A percentile compares a stretch with the other conserved stretches of the same genome.
These are phyloP conservation scores for Thielaviopsis euricoi DNA, from an alignment of 2,329 filamentous ascomycete genomes.

Conservation along the genomic window DNA sequence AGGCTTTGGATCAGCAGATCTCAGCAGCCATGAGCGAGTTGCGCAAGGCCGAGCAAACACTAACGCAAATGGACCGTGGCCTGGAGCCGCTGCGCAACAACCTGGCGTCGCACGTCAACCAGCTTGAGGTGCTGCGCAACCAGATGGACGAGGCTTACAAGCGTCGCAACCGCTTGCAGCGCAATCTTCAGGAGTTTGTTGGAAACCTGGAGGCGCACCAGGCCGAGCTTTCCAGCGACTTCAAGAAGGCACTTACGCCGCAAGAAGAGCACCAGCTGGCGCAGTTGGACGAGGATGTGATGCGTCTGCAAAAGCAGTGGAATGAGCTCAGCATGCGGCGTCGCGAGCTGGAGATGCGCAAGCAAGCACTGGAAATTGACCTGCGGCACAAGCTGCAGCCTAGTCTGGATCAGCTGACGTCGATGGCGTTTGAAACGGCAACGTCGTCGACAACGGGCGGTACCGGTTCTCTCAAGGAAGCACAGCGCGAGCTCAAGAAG, in stretches of 20 bases:
- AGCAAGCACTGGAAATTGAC: constrained; percentile 71
- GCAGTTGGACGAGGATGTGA: constrained; percentile 48
- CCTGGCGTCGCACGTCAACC: constrained; percentile 54
- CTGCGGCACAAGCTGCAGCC: constrained; percentile 78
- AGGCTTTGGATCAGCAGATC: constrained; percentile 73
- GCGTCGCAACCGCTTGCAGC: constrained; percentile 52
- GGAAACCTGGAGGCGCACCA: constrained; percentile 64
- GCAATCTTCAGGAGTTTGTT: constrained; percentile 57
- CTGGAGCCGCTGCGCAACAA: constrained; percentile 68
- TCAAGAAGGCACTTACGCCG: constrained; percentile 73
- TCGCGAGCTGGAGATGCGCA: constrained; percentile 62
- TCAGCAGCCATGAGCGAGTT: constrained; percentile 71
- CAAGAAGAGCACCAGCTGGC: constrained; percentile 75
- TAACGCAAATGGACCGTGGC: constrained; percentile 62
- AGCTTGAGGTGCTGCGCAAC: constrained; percentile 56
- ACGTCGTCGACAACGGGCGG: constrained; percentile 18
- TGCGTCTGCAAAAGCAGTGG: constrained; percentile 61
- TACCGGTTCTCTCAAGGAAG: constrained; percentile 52
- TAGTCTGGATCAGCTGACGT: constrained; percentile 71
- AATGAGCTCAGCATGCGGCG: constrained; percentile 57
- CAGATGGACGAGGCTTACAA: constrained; percentile 54
- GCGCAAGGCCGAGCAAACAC: constrained; percentile 65
- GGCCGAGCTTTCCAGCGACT: constrained; percentile 66
- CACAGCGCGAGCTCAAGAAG: constrained; percentile 66
- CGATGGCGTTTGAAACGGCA: constrained; percentile 50